Evolutionary conservation across 2,329 filamentous ascomycete genomes (phyloP).

Genomic region (Paecilomyces variotii): DNA sequence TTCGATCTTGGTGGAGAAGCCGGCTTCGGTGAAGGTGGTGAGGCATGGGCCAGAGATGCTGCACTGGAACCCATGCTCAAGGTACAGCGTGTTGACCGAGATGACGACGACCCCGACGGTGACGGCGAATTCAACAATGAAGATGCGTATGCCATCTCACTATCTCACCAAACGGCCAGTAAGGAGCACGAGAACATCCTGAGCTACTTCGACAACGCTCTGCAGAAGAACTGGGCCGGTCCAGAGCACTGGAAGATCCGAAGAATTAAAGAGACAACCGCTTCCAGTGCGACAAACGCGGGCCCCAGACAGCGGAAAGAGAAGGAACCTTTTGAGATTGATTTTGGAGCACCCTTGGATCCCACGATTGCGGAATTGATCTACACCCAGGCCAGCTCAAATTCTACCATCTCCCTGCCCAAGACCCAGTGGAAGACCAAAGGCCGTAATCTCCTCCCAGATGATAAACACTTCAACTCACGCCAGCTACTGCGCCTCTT

Average conservation of each 20-base stretch:
- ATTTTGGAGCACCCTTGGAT: conserved; percentile 72
- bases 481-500: conserved; percentile 82
- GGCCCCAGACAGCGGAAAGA: conserved; percentile 68
- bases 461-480: conserved; percentile 98
- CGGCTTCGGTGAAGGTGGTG: conserved; percentile 88
- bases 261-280: conserved; percentile 73
- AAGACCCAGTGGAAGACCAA: conserved; percentile 96
- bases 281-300: conserved; percentile 36
- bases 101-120: conserved; percentile 45
- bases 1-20: conserved; percentile 62
- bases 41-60: conserved; percentile 88
- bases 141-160: conserved; percentile 70
- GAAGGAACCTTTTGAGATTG: conserved; percentile 92
- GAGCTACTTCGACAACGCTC: conserved; percentile 93
- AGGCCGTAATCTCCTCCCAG: conserved; percentile 82
- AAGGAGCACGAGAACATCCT: conserved; percentile 82
- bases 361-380: conserved; percentile 64
- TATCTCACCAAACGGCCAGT: conserved; percentile 62
- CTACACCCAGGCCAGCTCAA: conserved; percentile 72
- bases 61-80: conserved; percentile 80
- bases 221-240: conserved; percentile 95
- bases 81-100: conserved; percentile 52
- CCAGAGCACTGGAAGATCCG: conserved; percentile 98
- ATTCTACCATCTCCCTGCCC: conserved; percentile 72
- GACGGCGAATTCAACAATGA: conserved; percentile 55